Conservation (phyloP, 306 rosid species). For the Dryas octopetala region DNA sequence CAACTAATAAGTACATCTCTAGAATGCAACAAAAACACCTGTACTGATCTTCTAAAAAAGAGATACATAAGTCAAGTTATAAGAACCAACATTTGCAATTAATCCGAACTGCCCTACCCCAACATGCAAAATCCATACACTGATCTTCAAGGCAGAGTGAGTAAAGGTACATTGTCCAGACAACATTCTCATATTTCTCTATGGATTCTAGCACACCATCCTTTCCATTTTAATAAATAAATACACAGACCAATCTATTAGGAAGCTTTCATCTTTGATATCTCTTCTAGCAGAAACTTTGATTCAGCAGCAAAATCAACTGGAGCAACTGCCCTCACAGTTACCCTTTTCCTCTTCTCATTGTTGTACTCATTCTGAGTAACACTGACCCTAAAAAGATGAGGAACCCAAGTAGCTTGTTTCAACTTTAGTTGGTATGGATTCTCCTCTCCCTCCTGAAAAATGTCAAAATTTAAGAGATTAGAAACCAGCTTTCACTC, state of each 20-base stretch:
- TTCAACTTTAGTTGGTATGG: constrained; percentile 58
- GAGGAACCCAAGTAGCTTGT: constrained; percentile 78
- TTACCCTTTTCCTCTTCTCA: constrained; percentile 84
- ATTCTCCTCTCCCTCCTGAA: constrained; percentile 62
- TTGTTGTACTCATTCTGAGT: constrained; percentile 74
- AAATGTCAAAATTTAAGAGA: not conserved
- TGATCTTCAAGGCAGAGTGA: not conserved
- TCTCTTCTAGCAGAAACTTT: constrained; percentile 65
- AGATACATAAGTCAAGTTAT: constrained; percentile 29
- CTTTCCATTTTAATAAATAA: not conserved
- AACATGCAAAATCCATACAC: constrained; percentile 1
- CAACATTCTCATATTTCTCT: not conserved
- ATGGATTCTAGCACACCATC: not conserved
- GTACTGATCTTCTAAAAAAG: constrained; percentile 7
- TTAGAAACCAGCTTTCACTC: not conserved
- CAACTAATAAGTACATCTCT: not conserved
- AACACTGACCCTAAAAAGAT: constrained; percentile 79
- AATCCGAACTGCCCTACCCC: not conserved
- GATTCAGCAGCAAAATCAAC: constrained; percentile 86
- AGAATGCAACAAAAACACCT: constrained; percentile 1
- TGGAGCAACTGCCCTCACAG: constrained; percentile 68
- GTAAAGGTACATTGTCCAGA: not conserved
- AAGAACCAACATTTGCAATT: not conserved
- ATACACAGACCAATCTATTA: constrained; percentile 21
- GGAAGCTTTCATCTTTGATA: constrained; percentile 60